Conservation (phyloP, 2,329 filamentous ascomycete species). For the Alternaria brassicae region DNA sequence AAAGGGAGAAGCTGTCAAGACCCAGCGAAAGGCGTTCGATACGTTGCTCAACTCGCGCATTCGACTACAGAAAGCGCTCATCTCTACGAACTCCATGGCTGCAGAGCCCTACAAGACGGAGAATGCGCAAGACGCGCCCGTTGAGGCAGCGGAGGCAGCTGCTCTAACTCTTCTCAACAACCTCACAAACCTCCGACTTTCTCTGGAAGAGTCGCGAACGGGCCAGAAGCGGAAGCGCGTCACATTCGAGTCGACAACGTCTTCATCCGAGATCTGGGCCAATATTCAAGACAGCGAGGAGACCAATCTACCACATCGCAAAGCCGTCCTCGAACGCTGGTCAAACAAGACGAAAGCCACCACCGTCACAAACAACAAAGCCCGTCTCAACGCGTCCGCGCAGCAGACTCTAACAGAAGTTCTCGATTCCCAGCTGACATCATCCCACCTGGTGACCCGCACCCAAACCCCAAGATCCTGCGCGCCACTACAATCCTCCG, state of each 20-base stretch:
- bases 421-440: constrained; percentile 72
- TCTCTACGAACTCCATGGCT: constrained; percentile 73
- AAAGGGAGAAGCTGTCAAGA: constrained; percentile 86
- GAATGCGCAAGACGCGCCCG: constrained; percentile 54
- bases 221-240: constrained; percentile 67
- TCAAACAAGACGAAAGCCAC: constrained; percentile 75
- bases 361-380: constrained; percentile 60
- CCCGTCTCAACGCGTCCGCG: constrained; percentile 65
- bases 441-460: constrained; percentile 72
- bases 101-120: constrained; percentile 37
- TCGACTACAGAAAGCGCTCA: constrained; percentile 87
- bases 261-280: constrained; percentile 74
- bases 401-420: constrained; percentile 71
- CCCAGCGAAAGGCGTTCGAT: constrained; percentile 86
- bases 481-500: constrained; percentile 70
- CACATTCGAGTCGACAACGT: constrained; percentile 61
- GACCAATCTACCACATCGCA: constrained; percentile 66
- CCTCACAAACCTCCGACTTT: constrained; percentile 72
- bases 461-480: constrained; percentile 77
- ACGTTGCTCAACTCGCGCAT: constrained; percentile 88
- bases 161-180: constrained; percentile 86
- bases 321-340: constrained; percentile 86
- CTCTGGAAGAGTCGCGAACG: constrained; percentile 60
- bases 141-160: constrained; percentile 84
- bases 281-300: constrained; percentile 72